Percentiles rank a stretch among this genome's conserved stretches.
Conservation (phyloP, 805 yeast genomes). For the Pichia nanzhaoensis region DNA sequence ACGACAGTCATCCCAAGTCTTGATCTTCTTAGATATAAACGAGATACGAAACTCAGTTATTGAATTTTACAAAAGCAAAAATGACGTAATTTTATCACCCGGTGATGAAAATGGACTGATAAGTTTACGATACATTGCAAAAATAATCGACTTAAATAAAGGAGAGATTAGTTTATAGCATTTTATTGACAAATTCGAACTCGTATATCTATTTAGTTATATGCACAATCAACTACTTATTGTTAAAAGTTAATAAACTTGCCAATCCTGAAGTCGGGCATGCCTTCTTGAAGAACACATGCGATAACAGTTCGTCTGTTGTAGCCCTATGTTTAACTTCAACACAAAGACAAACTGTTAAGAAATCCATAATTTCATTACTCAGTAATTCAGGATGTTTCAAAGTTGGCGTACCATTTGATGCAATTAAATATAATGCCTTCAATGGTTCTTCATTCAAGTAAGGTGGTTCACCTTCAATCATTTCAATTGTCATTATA, state of each 20-base stretch:
- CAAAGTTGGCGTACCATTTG: slow-evolving; percentile 92
- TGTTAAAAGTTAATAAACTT: slow-evolving; percentile 38
- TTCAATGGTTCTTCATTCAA: slow-evolving; percentile 92
- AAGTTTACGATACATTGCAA: slow-evolving; percentile 35
- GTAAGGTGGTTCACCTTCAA: slow-evolving; percentile 98
- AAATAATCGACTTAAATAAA: slow-evolving; percentile 20
- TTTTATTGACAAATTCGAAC: neutral
- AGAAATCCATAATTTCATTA: slow-evolving; percentile 72
- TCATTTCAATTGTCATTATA: slow-evolving; percentile 97
- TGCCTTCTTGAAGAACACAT: slow-evolving; percentile 60
- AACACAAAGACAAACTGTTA: slow-evolving; percentile 87
- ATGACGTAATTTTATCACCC: slow-evolving; percentile 65
- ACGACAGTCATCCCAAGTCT: slow-evolving; percentile 48
- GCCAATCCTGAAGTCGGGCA: slow-evolving; percentile 56
- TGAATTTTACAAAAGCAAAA: slow-evolving; percentile 54
- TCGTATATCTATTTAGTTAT: slow-evolving; percentile 11
- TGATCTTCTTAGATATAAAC: slow-evolving; percentile 55
- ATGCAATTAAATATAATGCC: slow-evolving; percentile 89
- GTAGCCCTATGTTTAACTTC: slow-evolving; percentile 89
- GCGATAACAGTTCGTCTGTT: slow-evolving; percentile 79
- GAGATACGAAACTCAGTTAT: slow-evolving; percentile 40
- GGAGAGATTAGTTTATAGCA: slow-evolving; percentile 1
- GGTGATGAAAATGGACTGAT: slow-evolving; percentile 55
- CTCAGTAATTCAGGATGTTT: slow-evolving; percentile 75
- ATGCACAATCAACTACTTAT: too few relatives aligned